Evolutionary conservation across 2,329 filamentous ascomycete genomes (phyloP), one percentile per base, ranked within the genome.

Genomic region (Fusarium xylarioides): DNA sequence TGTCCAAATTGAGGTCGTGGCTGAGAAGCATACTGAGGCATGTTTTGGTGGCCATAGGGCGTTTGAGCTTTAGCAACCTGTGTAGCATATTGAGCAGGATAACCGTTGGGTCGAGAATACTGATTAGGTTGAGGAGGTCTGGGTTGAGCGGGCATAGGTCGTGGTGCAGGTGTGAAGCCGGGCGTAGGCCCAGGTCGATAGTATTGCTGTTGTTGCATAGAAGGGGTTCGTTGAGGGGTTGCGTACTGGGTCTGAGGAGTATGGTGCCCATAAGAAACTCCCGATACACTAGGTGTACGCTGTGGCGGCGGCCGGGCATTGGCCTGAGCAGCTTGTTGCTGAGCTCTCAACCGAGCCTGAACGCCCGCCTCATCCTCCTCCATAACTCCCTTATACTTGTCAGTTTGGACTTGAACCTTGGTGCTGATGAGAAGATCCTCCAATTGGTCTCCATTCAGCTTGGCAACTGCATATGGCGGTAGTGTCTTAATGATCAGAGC

Each of bases 361-460:
- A 87, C 80, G 44, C 88, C 88, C 43, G 86, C 86, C 73, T 94
- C 92, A 74, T 97, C 94, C 76, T 95, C 93, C 75, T 97, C 94
- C 89, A 97, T 91, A 8, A 92, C 90, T 9, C 95, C 95, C 71
- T 88, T 89, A 80, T 93, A 93, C 77, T 94, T 90, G 57, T 92
- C 90, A 11, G 88, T 90, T 68, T 93, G 90, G 52, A 97, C 85
- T 66, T 94, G 84, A 26, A 97, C 88, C 79, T 91, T 94, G 50
- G 91, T 93, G 82, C 92, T 95, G 79, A 97, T 92, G 70, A 93
- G 91, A 53, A 97, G 85, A 65, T 95, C 93, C 35, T 91, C 92
- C n/a, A 97, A 83, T 80, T 95, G 93, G 79, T 97, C 92, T 15
- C 94, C 94, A 76, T 97, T 92, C 69, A 97, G 85, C 77, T 96